Percentiles rank a stretch among this genome's conserved stretches.
Evolutionary conservation across 2,329 filamentous ascomycete species (phyloP).

Genomic region (Claviceps sp.): DNA sequence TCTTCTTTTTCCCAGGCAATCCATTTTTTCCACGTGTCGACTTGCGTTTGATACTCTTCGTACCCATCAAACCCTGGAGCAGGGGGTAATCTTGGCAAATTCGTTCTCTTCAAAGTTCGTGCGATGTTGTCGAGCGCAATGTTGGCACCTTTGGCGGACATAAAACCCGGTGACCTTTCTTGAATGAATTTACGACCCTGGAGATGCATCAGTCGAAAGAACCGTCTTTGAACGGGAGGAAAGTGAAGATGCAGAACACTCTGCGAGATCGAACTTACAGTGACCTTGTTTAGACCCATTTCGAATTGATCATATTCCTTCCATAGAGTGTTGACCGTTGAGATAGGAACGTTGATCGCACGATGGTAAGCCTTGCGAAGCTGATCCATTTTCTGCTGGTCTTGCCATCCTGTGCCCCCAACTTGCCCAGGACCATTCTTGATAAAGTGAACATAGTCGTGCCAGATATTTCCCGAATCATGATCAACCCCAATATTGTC

Average conservation of each 20-base stretch:
- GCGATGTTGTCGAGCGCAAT: conserved; percentile 85
- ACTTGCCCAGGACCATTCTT: conserved; percentile 75
- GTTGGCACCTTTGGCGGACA: conserved; percentile 87
- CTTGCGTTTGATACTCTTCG: conserved; percentile 69
- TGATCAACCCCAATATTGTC: conserved; percentile 83
- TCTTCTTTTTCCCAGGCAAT: conserved; percentile 92
- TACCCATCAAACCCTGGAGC: conserved; percentile 77
- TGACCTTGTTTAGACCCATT: conserved; percentile 83
- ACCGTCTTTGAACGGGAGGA: neutral
- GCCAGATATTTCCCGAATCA: conserved; percentile 81
- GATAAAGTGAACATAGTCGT: conserved; percentile 89
- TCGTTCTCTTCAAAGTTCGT: conserved; percentile 60
- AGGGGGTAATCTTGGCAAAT: conserved; percentile 69
- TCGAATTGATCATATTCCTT: conserved; percentile 98
- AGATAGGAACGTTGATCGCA: conserved; percentile 76
- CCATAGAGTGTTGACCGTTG: conserved; percentile 74
- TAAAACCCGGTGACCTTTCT: conserved; percentile 83
- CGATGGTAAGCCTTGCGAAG: conserved; percentile 86
- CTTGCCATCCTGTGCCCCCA: conserved; percentile 83
- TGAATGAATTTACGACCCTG: conserved; percentile 89
- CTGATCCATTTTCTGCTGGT: conserved; percentile 94
- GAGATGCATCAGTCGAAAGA: neutral
- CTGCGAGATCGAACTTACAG: conserved; percentile 40
- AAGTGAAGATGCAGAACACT: neutral
- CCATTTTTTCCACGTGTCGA: conserved; percentile 87